Conservation (phyloP, 2,329 filamentous ascomycete species). For the Microcera coccophila region DNA sequence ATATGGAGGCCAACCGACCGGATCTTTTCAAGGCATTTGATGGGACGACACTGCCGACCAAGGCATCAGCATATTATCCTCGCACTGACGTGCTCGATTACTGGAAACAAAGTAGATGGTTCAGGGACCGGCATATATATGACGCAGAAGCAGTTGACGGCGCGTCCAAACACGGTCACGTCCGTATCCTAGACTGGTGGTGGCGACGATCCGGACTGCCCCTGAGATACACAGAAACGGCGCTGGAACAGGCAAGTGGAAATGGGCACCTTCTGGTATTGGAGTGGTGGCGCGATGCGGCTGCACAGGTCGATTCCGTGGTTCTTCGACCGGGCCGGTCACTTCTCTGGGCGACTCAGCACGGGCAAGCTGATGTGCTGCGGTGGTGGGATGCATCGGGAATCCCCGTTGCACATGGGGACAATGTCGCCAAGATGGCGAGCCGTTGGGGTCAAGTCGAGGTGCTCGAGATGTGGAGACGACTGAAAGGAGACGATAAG, state of each 20-base stretch:
- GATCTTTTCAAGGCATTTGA: conserved; percentile 85
- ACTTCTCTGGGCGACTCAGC: conserved; percentile 77
- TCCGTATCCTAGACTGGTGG: conserved; percentile 90
- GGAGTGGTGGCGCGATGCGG: conserved; percentile 85
- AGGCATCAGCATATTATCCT: conserved; percentile 82
- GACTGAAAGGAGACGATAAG: conserved; percentile 59
- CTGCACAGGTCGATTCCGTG: conserved; percentile 53
- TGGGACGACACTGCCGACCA: conserved; percentile 79
- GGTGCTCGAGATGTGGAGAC: conserved; percentile 78
- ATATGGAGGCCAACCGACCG: conserved; percentile 56
- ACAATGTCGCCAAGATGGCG: conserved; percentile 78
- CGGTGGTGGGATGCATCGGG: conserved; percentile 85
- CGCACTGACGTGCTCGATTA: conserved; percentile 82
- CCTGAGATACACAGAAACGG: conserved; percentile 79
- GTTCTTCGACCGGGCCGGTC: conserved; percentile 78
- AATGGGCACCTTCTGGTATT: conserved; percentile 82
- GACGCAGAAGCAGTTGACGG: conserved; percentile 80
- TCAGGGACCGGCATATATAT: conserved; percentile 77
- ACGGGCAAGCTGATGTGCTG: conserved; percentile 71
- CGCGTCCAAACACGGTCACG: conserved; percentile 79
- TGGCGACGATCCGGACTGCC: conserved; percentile 70
- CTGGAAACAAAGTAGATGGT: conserved; percentile 81
- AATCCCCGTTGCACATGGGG: conserved; percentile 74
- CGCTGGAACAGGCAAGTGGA: conserved; percentile 81
- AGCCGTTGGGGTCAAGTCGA: conserved; percentile 80